Evolutionary conservation across 495 filamentous ascomycete species (phyloP).

Genomic region (Trichoderma erinaceum): DNA sequence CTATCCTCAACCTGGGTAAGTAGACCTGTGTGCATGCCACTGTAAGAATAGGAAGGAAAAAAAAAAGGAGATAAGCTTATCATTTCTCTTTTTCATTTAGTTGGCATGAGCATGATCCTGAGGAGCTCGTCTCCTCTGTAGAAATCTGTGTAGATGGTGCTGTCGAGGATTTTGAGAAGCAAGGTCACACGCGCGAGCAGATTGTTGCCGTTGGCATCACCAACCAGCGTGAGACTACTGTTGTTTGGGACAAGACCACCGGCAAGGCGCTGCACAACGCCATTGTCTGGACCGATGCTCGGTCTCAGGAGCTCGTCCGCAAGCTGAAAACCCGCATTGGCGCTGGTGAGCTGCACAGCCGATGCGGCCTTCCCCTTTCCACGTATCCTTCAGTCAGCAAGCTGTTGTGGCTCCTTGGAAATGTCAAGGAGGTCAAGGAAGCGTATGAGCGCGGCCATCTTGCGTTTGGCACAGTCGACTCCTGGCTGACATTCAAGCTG

Average conservation of each 20-base stretch:
- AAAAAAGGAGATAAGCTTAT: not conserved
- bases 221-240: slow-evolving; percentile 71
- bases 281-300: slow-evolving; percentile 58
- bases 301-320: slow-evolving; percentile 73
- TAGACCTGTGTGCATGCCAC: slow-evolving; percentile 15
- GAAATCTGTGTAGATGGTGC: slow-evolving; percentile 67
- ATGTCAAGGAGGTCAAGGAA: slow-evolving; percentile 54
- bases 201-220: slow-evolving; percentile 73
- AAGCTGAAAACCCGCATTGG: slow-evolving; percentile 38
- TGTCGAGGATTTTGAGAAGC: slow-evolving; percentile 53
- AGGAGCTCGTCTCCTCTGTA: slow-evolving; percentile 65
- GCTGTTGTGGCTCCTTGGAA: slow-evolving; percentile 63
- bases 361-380: slow-evolving; percentile 71
- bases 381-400: slow-evolving; percentile 76
- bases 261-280: slow-evolving; percentile 70
- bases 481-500: slow-evolving; percentile 70
- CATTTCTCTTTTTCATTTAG: slow-evolving; percentile 32
- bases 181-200: slow-evolving; percentile 55
- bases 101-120: slow-evolving; percentile 77
- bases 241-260: slow-evolving; percentile 73
- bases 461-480: slow-evolving; percentile 72
- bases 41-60: not conserved
- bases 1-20: slow-evolving; percentile 71
- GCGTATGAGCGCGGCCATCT: slow-evolving; percentile 63
- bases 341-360: slow-evolving; percentile 43